phyloP scores from a whole-genome alignment of 75 land plant species.

The Sequoia sempervirens region DNA sequence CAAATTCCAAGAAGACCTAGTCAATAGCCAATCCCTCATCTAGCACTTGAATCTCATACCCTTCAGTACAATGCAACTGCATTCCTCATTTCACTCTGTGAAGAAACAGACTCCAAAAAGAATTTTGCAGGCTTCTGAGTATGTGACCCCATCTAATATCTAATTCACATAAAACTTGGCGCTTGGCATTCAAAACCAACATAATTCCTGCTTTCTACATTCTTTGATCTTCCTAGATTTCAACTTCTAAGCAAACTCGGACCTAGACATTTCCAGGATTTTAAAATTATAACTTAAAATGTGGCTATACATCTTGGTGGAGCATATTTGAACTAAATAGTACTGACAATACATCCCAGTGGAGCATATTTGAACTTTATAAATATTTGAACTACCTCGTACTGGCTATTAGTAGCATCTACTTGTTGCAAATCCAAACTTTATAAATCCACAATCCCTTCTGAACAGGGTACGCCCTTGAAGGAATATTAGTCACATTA shows the following conservation, averaged over 20 bases:
- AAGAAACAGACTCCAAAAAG: neutral
- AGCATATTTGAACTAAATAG: neutral
- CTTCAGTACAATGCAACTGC: neutral
- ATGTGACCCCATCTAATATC: neutral
- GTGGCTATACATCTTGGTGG: neutral
- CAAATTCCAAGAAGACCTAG: neutral
- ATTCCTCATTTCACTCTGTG: neutral
- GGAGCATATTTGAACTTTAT: neutral
- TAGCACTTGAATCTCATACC: neutral
- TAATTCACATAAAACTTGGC: neutral
- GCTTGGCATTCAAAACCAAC: neutral
- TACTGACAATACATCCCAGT: neutral
- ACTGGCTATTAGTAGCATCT: neutral
- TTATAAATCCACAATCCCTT: neutral
- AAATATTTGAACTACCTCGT: too few relatives aligned
- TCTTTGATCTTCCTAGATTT: neutral
- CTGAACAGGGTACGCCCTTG: neutral
- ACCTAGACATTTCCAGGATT: neutral
- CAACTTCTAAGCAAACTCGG: neutral
- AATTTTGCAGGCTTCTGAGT: too few relatives aligned
- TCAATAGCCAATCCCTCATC: neutral
- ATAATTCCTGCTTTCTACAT: neutral
- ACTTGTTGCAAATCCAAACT: neutral
- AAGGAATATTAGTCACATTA: neutral
- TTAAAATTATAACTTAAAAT: neutral